Percentiles rank a stretch among this genome's conserved stretches.
Conservation (phyloP, 2,329 filamentous ascomycete genomes). For the Davidsoniella virescens region DNA sequence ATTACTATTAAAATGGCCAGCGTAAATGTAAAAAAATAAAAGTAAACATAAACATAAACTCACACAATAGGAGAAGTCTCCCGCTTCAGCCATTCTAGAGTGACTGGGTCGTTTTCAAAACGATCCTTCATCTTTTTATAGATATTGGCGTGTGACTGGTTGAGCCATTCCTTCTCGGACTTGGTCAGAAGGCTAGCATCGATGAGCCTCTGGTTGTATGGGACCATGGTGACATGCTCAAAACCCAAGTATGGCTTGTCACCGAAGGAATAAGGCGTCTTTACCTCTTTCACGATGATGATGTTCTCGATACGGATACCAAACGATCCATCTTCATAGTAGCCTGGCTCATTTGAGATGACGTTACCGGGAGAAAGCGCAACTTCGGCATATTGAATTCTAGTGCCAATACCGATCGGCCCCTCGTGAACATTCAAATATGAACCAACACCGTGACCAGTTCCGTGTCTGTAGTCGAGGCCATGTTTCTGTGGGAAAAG, state of each 20-base stretch:
- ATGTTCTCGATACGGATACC: slow-evolving; percentile 96
- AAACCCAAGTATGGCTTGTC: slow-evolving; percentile 92
- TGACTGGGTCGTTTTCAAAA: slow-evolving; percentile 57
- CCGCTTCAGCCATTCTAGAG: slow-evolving; percentile 65
- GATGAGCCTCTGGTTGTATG: slow-evolving; percentile 79
- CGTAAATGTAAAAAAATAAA: too few species aligned
- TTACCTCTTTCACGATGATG: slow-evolving; percentile 74
- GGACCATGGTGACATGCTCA: slow-evolving; percentile 94
- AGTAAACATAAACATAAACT: slow-evolving; percentile 2
- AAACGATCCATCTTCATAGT: slow-evolving; percentile 89
- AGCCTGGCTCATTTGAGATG: slow-evolving; percentile 88
- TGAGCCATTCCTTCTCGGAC: slow-evolving; percentile 71
- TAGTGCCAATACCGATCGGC: slow-evolving; percentile 86
- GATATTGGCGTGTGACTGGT: slow-evolving; percentile 69
- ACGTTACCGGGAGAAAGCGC: slow-evolving; percentile 84
- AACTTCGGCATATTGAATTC: slow-evolving; percentile 82
- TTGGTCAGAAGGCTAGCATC: slow-evolving; percentile 55
- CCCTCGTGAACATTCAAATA: slow-evolving; percentile 96
- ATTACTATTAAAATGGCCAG: neutral
- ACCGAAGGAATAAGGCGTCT: slow-evolving; percentile 75
- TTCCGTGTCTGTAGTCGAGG: slow-evolving; percentile 89
- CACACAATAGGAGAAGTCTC: slow-evolving; percentile 41
- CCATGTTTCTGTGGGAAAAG: slow-evolving; percentile 41
- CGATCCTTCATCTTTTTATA: slow-evolving; percentile 63
- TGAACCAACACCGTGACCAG: slow-evolving; percentile 87